Evolutionary conservation across 345 rosid genomes (phyloP), one percentile per base, ranked within the genome.

Genomic region (Sisymbrium altissimum): DNA sequence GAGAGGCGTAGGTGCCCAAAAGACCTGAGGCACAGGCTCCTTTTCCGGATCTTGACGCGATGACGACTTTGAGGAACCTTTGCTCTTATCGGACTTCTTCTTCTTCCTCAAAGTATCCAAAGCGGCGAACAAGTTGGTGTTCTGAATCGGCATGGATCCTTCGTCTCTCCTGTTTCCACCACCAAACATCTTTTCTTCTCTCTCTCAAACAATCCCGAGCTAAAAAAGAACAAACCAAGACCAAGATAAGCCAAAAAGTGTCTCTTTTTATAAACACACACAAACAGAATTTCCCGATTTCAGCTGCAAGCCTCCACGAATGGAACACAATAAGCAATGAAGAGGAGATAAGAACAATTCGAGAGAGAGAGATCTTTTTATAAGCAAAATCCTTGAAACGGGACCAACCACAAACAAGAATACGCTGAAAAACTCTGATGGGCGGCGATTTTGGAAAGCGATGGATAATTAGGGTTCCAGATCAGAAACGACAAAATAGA

Each of bases 91-190:
- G 0, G 82, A 70, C 61, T 79, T 79, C 35, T 79, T 85, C 17
- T 82, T 73, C 75, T 86, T 78, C 79, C 80, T 84, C 84, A 69
- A 36, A 68, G 83, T 83, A 25, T 77, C 86, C 67, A 86, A 74
- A 45, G 91, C 91, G 0, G 88, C 88, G 61, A 86, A 86, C 76
- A 84, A 85, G 71, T 86, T 86, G 32, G 82, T 84, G 81, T 63
- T 86, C 59, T 80, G 84, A 52, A 83, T 82, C 79, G 79, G 83
- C 78, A 77, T 68, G 48, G 88, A 85, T 72, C 86, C 91, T 1
- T 84, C 88, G 39, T 78, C 81, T 77, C 84, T 81, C 82, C 81
- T 80, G 81, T 78, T 80, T 58, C 85, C 83, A 57, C 85, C 80
- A 40, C 87, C 91, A 33, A 80, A 81, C 76, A 76, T 84, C 81